Evolutionary conservation across 148 eudicot species (phyloP), one percentile per base, ranked within the genome.

Genomic region (Heliamphora exappendiculata): DNA sequence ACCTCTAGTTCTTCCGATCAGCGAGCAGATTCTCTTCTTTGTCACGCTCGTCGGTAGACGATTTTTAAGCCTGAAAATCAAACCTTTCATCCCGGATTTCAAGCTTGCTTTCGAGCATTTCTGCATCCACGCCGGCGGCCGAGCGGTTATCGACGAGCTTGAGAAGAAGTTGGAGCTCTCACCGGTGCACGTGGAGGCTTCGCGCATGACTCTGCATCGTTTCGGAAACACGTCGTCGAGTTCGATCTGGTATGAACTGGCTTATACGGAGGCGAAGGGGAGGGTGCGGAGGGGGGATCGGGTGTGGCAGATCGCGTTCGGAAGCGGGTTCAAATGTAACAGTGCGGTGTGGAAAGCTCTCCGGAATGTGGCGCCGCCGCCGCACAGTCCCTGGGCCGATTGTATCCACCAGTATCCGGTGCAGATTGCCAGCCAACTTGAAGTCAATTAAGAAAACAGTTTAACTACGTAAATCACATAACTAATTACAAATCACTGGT

Each of bases 161-260:
- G 91, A 88, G 82, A 88, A 84, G 85, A 86, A 86, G 17, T 64
- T 88, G 42, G 83, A 88, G 73, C 78, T 88, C 2, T 78, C 84
- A 12, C 41, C 62, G 3, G 80, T 36, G 22, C 89, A 88, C 7
- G 87, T 86, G 1, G 91, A 88, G 78, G 89, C 89, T 9, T 88
- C 91, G 3, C 81, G 91, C 67, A 88, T 88, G 91, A 84, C 91
- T 4, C 84, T 88, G 45, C 87, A 88, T 39, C 81, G 91, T 70
- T 88, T 88, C 4, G 91, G 91, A 63, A 88, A 88, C 68, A 86
- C 91, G 24, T 84, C 87, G 3, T 88, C 91, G 42, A 88, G 91
- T 59, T 88, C 91, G 44, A 88, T 88, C 34, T 88, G 91, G 91
- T 88, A 88, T 22, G 91, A 88, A 74, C 71, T 88, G 20, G 89